phyloP scores from a whole-genome alignment of 176 grass and related monocot genomes.

The Oryza glaberrima region DNA sequence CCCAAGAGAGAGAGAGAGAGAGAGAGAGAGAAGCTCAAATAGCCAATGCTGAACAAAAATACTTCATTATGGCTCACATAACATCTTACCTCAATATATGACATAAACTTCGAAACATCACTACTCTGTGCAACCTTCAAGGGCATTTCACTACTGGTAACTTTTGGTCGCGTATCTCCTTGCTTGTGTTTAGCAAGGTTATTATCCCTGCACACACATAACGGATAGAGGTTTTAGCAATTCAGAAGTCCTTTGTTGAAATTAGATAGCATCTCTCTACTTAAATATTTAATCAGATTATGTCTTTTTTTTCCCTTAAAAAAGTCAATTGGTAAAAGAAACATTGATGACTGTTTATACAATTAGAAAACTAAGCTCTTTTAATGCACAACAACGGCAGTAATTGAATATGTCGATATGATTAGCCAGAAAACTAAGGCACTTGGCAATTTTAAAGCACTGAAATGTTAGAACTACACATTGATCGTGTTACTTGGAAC shows the following conservation, averaged over 20 bases:
- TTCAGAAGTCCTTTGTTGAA: neutral
- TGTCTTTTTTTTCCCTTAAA: neutral
- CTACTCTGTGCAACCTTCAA: constrained; percentile 29
- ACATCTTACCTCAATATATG: constrained; percentile 65
- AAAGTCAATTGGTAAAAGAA: neutral
- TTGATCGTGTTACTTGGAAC: neutral
- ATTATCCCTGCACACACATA: constrained; percentile 50
- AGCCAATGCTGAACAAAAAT: neutral
- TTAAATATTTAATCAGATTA: neutral
- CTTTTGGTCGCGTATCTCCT: constrained; percentile 22
- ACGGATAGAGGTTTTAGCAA: constrained; percentile 1
- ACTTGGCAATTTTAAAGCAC: neutral
- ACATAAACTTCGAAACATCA: constrained; percentile 65
- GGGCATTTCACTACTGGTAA: constrained; percentile 21
- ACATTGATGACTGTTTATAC: neutral
- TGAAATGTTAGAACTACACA: neutral
- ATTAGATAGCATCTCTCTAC: neutral
- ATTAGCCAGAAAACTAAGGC: neutral
- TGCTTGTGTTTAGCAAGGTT: constrained; percentile 41
- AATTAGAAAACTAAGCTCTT: constrained; percentile 19
- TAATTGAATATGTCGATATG: neutral
- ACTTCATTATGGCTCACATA: neutral
- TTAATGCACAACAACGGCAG: neutral
- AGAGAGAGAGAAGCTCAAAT: neutral
- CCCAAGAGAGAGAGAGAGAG: no score